Evolutionary conservation across 2,329 filamentous ascomycete genomes (phyloP).

Genomic region (Aspergillus sp.): DNA sequence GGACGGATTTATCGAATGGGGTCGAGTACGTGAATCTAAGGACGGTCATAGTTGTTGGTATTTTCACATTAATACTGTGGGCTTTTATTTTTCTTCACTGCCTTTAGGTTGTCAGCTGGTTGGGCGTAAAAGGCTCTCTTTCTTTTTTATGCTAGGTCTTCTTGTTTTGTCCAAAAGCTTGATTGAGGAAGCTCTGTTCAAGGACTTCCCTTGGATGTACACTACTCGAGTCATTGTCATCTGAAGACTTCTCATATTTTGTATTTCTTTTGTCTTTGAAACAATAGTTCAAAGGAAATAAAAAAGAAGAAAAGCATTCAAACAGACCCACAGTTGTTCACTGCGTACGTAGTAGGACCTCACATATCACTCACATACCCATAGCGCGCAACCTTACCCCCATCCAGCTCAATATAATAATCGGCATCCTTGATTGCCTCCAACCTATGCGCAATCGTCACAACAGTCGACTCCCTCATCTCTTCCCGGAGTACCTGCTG

Average conservation of each 20-base stretch:
- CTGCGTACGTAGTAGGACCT: background rate
- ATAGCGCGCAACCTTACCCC: conserved; percentile 45
- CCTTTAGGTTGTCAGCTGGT: background rate
- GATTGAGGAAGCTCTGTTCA: background rate
- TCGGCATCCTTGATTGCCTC: conserved; percentile 62
- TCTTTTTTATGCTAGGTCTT: background rate
- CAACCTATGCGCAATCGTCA: conserved; percentile 65
- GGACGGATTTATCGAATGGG: background rate
- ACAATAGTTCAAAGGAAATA: background rate
- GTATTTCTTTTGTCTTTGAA: background rate
- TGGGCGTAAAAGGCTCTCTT: background rate
- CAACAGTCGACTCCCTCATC: conserved; percentile 52
- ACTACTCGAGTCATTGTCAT: background rate
- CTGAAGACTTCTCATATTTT: background rate
- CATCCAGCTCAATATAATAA: conserved; percentile 55
- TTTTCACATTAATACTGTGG: background rate
- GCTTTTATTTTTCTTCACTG: background rate
- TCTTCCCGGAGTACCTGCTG: conserved; percentile 39
- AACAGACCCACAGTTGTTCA: background rate
- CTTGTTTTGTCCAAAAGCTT: background rate
- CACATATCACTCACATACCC: conserved; percentile 29
- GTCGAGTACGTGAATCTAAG: background rate
- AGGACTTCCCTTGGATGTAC: background rate
- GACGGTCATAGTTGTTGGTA: background rate
- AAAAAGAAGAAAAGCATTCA: background rate